phyloP scores from a whole-genome alignment of 768 basidiomycete genomes.

The Lactifluus echinatus region DNA sequence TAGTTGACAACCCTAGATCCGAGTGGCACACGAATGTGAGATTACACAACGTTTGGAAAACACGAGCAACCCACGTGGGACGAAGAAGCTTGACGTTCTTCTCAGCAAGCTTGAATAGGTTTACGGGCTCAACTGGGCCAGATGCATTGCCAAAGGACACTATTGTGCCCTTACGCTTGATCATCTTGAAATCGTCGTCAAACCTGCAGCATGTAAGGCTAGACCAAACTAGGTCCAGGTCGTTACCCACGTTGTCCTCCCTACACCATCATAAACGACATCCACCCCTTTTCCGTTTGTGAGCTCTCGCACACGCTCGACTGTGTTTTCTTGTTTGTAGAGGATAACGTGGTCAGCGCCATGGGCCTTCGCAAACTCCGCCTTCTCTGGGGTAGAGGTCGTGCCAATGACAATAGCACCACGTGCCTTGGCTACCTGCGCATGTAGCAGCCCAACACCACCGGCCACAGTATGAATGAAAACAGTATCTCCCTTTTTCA shows the following conservation, averaged over 20 bases:
- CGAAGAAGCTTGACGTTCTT: slow-evolving; percentile 78
- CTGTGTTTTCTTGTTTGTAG: slow-evolving; percentile 67
- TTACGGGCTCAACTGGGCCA: slow-evolving; percentile 69
- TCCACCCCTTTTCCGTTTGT: slow-evolving; percentile 78
- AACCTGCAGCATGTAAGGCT: slow-evolving; percentile 38
- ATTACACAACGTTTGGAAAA: neutral
- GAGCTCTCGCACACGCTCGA: slow-evolving; percentile 61
- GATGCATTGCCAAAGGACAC: slow-evolving; percentile 91
- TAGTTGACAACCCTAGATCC: slow-evolving; percentile 59
- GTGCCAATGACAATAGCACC: slow-evolving; percentile 93
- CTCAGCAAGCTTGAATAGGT: slow-evolving; percentile 58
- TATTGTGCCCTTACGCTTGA: slow-evolving; percentile 81
- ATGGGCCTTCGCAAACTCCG: slow-evolving; percentile 61
- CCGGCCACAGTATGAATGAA: slow-evolving; percentile 90
- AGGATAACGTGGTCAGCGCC: slow-evolving; percentile 87
- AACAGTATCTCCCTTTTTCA: slow-evolving; percentile 70
- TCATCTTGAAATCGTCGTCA: slow-evolving; percentile 72
- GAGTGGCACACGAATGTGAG: neutral
- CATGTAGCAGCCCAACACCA: slow-evolving; percentile 65
- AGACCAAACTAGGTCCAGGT: neutral
- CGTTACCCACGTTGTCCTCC: slow-evolving; percentile 71
- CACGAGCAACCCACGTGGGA: slow-evolving; percentile 48
- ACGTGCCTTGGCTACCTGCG: slow-evolving; percentile 57
- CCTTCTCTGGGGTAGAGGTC: slow-evolving; percentile 79
- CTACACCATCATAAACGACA: slow-evolving; percentile 92